These are phyloP conservation scores for Leccinum cinnamomeum DNA, from an alignment of 1,284 basidiomycete genomes.

Conservation along the genomic window DNA sequence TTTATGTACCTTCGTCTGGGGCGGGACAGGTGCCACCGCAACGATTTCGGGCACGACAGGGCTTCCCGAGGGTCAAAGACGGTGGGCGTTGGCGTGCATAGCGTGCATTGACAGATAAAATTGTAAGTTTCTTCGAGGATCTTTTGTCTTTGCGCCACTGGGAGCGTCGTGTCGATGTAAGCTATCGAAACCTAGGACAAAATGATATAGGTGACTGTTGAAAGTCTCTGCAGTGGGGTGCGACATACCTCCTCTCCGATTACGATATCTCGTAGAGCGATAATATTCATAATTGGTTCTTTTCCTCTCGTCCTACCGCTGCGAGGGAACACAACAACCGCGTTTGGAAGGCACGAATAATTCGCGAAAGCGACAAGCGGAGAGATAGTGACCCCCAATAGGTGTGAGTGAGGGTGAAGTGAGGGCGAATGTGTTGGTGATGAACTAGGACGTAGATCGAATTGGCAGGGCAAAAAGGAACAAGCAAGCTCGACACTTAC, in stretches of 20 bases:
- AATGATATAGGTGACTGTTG: slow-evolving; percentile 1
- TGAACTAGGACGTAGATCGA: slow-evolving; percentile 55
- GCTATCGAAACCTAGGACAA: slow-evolving; percentile 58
- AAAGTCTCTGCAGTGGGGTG: not conserved
- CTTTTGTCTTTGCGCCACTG: slow-evolving; percentile 53
- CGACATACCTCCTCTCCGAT: slow-evolving; percentile 67
- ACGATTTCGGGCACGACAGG: slow-evolving; percentile 59
- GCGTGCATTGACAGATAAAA: slow-evolving; percentile 73
- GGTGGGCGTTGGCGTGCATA: slow-evolving; percentile 45
- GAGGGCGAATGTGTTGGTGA: slow-evolving; percentile 86
- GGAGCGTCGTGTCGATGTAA: slow-evolving; percentile 85
- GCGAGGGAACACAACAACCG: slow-evolving; percentile 85
- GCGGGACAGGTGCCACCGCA: slow-evolving; percentile 62
- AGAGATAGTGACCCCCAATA: slow-evolving; percentile 76
- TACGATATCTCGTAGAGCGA: slow-evolving; percentile 65
- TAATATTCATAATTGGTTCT: slow-evolving; percentile 69
- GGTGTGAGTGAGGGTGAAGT: slow-evolving; percentile 74
- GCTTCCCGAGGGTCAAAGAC: slow-evolving; percentile 68
- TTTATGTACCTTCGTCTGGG: slow-evolving; percentile 54
- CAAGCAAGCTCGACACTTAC: slow-evolving; percentile 39
- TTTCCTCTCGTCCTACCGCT: slow-evolving; percentile 36
- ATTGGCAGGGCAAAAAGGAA: slow-evolving; percentile 4
- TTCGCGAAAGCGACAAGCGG: slow-evolving; percentile 83
- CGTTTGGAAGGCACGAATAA: slow-evolving; percentile 91
- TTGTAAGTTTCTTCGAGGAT: slow-evolving; percentile 74